Percentiles rank a stretch among this genome's conserved stretches.
phyloP scores from a whole-genome alignment of 306 rosid genomes.

The Mucuna pruriens region DNA sequence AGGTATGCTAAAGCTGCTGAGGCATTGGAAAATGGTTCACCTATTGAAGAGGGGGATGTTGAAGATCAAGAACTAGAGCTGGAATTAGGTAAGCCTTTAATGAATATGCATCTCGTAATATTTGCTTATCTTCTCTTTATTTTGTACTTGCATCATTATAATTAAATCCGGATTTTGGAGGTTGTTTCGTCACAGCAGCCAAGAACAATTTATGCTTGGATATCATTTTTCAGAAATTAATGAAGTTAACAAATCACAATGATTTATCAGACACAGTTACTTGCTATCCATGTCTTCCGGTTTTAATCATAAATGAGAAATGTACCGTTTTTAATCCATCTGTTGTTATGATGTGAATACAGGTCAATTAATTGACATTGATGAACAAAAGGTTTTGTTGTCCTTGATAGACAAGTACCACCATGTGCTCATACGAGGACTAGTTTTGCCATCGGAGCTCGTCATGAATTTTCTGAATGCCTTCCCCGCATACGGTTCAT shows the following conservation, averaged over 20 bases:
- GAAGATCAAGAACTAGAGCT: slow-evolving; percentile 73
- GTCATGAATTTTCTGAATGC: slow-evolving; percentile 53
- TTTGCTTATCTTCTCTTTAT: slow-evolving; percentile 13
- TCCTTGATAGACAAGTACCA: slow-evolving; percentile 63
- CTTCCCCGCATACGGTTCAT: slow-evolving; percentile 54
- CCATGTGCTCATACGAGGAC: slow-evolving; percentile 56
- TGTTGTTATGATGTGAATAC: slow-evolving; percentile 40
- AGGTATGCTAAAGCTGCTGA: slow-evolving; percentile 88
- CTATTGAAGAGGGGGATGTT: slow-evolving; percentile 73
- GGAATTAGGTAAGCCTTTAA: slow-evolving; percentile 60
- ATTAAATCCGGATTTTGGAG: slow-evolving; percentile 3
- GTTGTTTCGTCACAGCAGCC: background rate
- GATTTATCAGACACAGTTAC: background rate
- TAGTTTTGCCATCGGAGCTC: slow-evolving; percentile 48
- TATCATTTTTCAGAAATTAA: slow-evolving; percentile 1
- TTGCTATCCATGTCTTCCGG: background rate
- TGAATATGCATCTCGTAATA: background rate
- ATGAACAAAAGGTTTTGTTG: slow-evolving; percentile 51
- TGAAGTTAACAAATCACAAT: slow-evolving; percentile 13
- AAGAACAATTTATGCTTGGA: slow-evolving; percentile 6
- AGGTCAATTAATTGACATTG: slow-evolving; percentile 67
- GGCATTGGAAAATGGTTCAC: slow-evolving; percentile 71
- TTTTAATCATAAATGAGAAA: slow-evolving; percentile 12
- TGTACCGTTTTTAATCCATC: slow-evolving; percentile 22
- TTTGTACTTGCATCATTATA: background rate